Base-by-base conservation (phyloP, 768 basidiomycete genomes). In the Peribolospora baueri region DNA sequence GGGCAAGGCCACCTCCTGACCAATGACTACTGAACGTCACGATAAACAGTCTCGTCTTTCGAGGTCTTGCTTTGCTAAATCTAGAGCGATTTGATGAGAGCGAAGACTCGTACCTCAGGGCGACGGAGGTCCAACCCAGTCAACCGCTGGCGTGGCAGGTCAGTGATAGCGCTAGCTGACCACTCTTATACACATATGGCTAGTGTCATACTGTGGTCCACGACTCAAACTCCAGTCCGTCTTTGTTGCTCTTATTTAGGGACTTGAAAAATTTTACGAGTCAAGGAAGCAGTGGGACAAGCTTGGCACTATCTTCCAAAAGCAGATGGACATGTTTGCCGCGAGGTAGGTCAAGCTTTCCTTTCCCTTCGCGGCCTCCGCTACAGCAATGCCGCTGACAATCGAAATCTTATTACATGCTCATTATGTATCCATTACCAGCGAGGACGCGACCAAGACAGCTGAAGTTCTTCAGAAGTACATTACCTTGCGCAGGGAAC, bases 101-200 rank as follows among this genome's bases (percentile, higher is more conserved):
- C 70, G 88, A 95, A 72, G 62, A 90, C 85, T 73, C 75, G 38
- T 95, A 91, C 65, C 74, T 72, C 48, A 81, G 76, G 60, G 91
- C 90, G 0, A 82, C 79, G 50, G 70, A 73, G 42, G 58, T 75
- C n/a, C 77, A 77, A 57, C 76, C 80, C 9, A 73, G 75, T 3
- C 81, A 84, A 62, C 68, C 74, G 2, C 72, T 90, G 13, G 90
- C 87, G 11, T 81, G 82, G 80, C 87, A 90, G 79, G 86, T 80
- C 57, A 41, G 72, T 63, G 11, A 13, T n/a, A 38, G 5, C 25
- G 6, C 13, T 25, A 25, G 25, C 25, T 25, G 25, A 25, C 25
- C 25, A 25, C 25, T 25, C 25, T 25, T 25, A 25, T 25, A 25
- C 25, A 25, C 25, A 25, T 25, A 25, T 10, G 6, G n/a, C 39